Percentiles rank a stretch among this genome's conserved stretches.
These are phyloP conservation scores for Paraconiothyrium brasiliense DNA, from an alignment of 2,329 filamentous ascomycete genomes.

Conservation along the genomic window DNA sequence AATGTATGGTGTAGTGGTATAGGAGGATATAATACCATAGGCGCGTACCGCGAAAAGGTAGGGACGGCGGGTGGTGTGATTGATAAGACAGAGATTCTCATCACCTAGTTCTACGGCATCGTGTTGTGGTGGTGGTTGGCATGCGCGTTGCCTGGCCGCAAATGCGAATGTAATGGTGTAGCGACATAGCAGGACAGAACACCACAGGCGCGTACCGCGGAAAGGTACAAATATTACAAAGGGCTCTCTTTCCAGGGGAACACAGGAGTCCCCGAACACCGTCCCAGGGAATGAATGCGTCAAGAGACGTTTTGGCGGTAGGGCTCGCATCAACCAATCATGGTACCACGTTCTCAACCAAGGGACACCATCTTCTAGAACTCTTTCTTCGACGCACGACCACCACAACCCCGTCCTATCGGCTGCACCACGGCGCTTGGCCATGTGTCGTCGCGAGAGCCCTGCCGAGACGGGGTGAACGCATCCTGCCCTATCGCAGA, in stretches of 20 bases:
- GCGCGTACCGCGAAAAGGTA: background rate
- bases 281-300: constrained; percentile 2
- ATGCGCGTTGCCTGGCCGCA: no score
- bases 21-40: background rate
- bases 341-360: constrained; percentile 14
- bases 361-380: background rate
- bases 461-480: background rate
- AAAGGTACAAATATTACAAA: background rate
- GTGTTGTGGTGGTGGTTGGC: no score
- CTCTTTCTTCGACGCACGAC: background rate
- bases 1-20: no score
- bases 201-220: background rate
- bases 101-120: no score
- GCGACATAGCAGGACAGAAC: no score
- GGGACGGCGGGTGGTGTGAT: no score
- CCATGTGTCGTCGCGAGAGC: background rate
- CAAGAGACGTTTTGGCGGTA: background rate
- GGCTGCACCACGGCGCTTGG: constrained; percentile 3
- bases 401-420: background rate
- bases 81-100: no score
- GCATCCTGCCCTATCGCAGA: constrained; percentile 5
- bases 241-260: background rate
- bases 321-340: constrained; percentile 19
- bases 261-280: constrained; percentile 4
- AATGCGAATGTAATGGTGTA: no score